Percentiles rank a stretch among this genome's conserved stretches.
phyloP scores from a whole-genome alignment of 371 early-diverging fungal species.

The Rhizopus microsporus region DNA sequence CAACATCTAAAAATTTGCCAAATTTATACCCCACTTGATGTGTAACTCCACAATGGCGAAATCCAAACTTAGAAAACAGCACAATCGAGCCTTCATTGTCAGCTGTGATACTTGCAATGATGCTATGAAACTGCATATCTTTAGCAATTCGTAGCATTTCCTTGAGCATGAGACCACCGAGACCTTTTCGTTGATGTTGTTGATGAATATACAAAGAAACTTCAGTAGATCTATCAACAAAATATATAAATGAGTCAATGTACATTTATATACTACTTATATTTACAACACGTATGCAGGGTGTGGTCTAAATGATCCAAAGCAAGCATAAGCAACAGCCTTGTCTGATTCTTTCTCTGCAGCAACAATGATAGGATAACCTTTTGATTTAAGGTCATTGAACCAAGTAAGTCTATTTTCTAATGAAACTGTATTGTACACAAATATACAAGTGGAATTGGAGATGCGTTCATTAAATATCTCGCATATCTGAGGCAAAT shows the following conservation, averaged over 20 bases:
- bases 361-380: constrained; percentile 51
- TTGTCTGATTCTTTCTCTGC: constrained; percentile 35
- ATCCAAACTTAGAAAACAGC: constrained; percentile 37
- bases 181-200: constrained; percentile 42
- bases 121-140: constrained; percentile 34
- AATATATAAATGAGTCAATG: background rate
- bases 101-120: constrained; percentile 46
- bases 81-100: constrained; percentile 41
- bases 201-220: constrained; percentile 48
- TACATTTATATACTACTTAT: background rate
- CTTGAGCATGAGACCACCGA: constrained; percentile 32
- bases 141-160: constrained; percentile 40
- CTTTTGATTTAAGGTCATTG: constrained; percentile 25
- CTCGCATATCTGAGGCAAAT: constrained; percentile 38
- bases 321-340: constrained; percentile 38
- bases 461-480: constrained; percentile 53
- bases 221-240: constrained; percentile 36
- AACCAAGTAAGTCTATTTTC: constrained; percentile 45
- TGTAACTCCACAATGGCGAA: constrained; percentile 35
- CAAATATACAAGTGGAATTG: constrained; percentile 51
- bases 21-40: constrained; percentile 49
- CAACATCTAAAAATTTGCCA: constrained; percentile 43
- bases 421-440: constrained; percentile 43
- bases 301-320: constrained; percentile 39
- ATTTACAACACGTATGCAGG: constrained; percentile 44